Evolutionary conservation across 2,329 filamentous ascomycete species (phyloP).

Genomic region (Samsoniella hepiali): DNA sequence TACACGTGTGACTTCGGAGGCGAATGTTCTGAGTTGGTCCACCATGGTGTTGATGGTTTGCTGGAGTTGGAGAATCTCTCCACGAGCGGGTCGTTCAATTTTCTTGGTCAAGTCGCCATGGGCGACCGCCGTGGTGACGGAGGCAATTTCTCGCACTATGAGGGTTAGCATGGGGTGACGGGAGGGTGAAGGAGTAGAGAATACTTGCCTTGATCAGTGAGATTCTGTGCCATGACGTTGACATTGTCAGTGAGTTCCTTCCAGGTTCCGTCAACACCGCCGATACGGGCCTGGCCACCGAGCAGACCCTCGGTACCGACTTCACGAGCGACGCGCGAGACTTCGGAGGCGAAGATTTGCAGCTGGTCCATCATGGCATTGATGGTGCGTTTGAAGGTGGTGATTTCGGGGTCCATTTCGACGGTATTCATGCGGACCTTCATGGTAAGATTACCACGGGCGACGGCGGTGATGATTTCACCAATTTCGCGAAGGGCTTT

Average conservation of each 20-base stretch:
- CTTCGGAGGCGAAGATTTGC: slow-evolving; percentile 93
- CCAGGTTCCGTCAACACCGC: slow-evolving; percentile 94
- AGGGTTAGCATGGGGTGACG: background rate
- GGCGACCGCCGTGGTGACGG: slow-evolving; percentile 78
- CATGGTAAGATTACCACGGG: slow-evolving; percentile 91
- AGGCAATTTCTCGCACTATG: slow-evolving; percentile 75
- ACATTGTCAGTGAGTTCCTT: slow-evolving; percentile 92
- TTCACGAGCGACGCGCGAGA: slow-evolving; percentile 89
- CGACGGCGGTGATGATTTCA: slow-evolving; percentile 94
- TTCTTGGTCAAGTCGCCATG: slow-evolving; percentile 82
- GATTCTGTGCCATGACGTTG: slow-evolving; percentile 79
- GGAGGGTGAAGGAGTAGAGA: too few species aligned
- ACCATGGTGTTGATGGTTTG: slow-evolving; percentile 91
- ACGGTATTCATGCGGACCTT: slow-evolving; percentile 93
- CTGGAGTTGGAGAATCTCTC: slow-evolving; percentile 78
- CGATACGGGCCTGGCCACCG: slow-evolving; percentile 88
- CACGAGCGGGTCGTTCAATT: slow-evolving; percentile 75
- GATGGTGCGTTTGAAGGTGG: slow-evolving; percentile 95
- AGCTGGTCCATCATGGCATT: slow-evolving; percentile 99
- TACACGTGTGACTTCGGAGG: slow-evolving; percentile 78
- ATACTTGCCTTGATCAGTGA: slow-evolving; percentile 66
- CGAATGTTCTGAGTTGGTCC: slow-evolving; percentile 78
- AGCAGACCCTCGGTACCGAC: slow-evolving; percentile 94
- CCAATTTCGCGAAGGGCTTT: slow-evolving; percentile 96
- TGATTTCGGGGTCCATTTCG: slow-evolving; percentile 98